Base-by-base conservation (phyloP, 2,329 filamentous ascomycete species). In the Fusarium proliferatum region DNA sequence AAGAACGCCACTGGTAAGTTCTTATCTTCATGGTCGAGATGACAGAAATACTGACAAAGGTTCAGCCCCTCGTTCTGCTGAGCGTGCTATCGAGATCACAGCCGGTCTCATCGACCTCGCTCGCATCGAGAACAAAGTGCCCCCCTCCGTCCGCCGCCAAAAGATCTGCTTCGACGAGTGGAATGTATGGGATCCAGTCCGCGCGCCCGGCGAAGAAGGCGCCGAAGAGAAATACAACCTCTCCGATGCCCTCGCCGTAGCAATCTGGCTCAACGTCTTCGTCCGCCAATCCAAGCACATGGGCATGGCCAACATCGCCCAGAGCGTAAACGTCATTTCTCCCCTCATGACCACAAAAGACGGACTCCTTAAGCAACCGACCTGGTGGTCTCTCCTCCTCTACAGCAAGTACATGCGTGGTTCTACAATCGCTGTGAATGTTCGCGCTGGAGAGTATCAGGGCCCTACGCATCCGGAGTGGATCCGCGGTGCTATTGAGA, bases 121-220 rank as follows among this genome's bases (percentile, higher is more conserved):
- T 0, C 86, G 91, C 39, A 91, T 94, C 77, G 91, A 94, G 80
- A 92, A 92, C 80, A 83, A 85, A 45, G 87, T 92, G 0, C 87
- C 91, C 0, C 82, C 86, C 1, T 84, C 85, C 1, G 88, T 91
- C n/a, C 88, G 88, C 8, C 84, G 88, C 7, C 91, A 90, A 52
- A 92, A 87, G 58, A 94, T 95, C 79, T 95, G 93, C 85, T 95
- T 95, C 79, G 93, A 95, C 79, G 93, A 95, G 81, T 95, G 93
- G 93, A 95, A 95, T 80, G 92, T 95, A 13, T 95, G 93, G 93
- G 92, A 94, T 76, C 91, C 92, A 1, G 85, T 87, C 60, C 88
- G 92, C 13, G 92, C 93, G 0, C 91, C 91, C 0, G 93, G 93
- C 21, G 90, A 92, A 76, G 81, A 88, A 68, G 93, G 93, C 21